Evolutionary conservation across 805 yeast species (phyloP).

Genomic region (Lipomyces sp.): DNA sequence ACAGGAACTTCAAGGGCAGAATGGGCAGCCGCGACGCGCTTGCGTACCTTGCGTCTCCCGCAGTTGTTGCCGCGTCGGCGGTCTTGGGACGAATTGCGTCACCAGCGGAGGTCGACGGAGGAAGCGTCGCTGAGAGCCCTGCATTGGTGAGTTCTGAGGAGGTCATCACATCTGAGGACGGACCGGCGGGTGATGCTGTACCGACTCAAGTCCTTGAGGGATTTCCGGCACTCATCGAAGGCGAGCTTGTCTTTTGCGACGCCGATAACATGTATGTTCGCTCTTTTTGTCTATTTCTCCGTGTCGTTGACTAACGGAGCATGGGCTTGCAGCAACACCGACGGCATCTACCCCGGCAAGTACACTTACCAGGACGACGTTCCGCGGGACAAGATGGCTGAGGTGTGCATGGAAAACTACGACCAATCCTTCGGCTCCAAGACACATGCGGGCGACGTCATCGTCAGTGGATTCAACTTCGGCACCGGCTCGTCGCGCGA

Average conservation of each 20-base stretch:
- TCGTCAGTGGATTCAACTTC: slow-evolving; percentile 89
- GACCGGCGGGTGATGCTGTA: slow-evolving; percentile 39
- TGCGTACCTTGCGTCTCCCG: slow-evolving; percentile 95
- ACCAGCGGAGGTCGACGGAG: slow-evolving; percentile 78
- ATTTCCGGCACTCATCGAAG: slow-evolving; percentile 83
- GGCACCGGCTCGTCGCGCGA: slow-evolving; percentile 99
- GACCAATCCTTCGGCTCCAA: slow-evolving; percentile 82
- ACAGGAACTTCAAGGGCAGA: slow-evolving; percentile 97
- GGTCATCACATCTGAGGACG: slow-evolving; percentile 37
- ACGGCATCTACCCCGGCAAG: slow-evolving; percentile 98
- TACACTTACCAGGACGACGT: slow-evolving; percentile 98
- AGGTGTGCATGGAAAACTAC: slow-evolving; percentile 99
- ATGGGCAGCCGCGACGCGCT: slow-evolving; percentile 97
- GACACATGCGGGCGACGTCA: slow-evolving; percentile 82
- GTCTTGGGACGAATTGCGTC: slow-evolving; percentile 90
- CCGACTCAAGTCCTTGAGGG: slow-evolving; percentile 80
- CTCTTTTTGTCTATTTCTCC: not conserved
- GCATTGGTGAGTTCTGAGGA: slow-evolving; percentile 33
- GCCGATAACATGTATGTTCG: slow-evolving; percentile 57
- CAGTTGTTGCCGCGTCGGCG: slow-evolving; percentile 97
- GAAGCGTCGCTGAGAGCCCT: slow-evolving; percentile 35
- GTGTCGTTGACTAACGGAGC: slow-evolving; percentile 30
- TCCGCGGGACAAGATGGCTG: slow-evolving; percentile 92
- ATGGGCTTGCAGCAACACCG: slow-evolving; percentile 73
- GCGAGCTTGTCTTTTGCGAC: slow-evolving; percentile 92